Percentiles rank a stretch among this genome's conserved stretches.
These are phyloP conservation scores for Suillus americanus DNA, from an alignment of 768 basidiomycete genomes.

Conservation along the genomic window DNA sequence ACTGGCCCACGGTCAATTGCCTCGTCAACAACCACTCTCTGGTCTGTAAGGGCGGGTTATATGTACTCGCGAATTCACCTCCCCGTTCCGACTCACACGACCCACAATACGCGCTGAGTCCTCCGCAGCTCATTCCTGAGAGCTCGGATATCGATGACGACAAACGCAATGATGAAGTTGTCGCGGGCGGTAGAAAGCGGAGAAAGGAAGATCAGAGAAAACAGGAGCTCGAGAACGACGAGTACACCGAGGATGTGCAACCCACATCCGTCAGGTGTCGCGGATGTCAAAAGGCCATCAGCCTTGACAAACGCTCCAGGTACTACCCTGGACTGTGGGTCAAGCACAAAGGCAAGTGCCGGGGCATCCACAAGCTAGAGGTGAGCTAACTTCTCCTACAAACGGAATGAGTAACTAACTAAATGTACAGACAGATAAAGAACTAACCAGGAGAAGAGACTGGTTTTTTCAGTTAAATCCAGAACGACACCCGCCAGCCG, in stretches of 20 bases:
- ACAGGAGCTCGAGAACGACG: slow-evolving; percentile 28
- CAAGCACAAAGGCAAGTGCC: slow-evolving; percentile 34
- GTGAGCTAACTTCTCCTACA: slow-evolving; percentile 16
- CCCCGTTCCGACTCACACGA: background rate
- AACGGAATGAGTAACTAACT: slow-evolving; percentile 14
- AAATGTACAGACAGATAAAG: slow-evolving; percentile 14
- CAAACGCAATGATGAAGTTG: background rate
- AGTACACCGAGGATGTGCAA: slow-evolving; percentile 23
- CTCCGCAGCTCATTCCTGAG: background rate
- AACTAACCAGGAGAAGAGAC: background rate
- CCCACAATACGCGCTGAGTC: background rate
- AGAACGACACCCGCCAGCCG: slow-evolving; percentile 2
- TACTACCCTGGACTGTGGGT: slow-evolving; percentile 37
- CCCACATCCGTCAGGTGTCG: slow-evolving; percentile 28
- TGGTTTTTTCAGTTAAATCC: background rate
- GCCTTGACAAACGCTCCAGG: slow-evolving; percentile 31
- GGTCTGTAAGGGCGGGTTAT: slow-evolving; percentile 8
- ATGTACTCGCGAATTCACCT: background rate
- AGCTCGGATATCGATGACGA: background rate
- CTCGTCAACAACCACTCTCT: slow-evolving; percentile 25
- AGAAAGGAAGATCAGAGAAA: slow-evolving; percentile 28
- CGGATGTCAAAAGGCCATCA: slow-evolving; percentile 30
- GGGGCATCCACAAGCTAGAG: slow-evolving; percentile 21
- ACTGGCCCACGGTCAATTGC: slow-evolving; percentile 26
- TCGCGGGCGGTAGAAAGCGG: slow-evolving; percentile 24